Evolutionary conservation across 169 alveolate genomes (phyloP).

Genomic region (Theileria luwenshuni): DNA sequence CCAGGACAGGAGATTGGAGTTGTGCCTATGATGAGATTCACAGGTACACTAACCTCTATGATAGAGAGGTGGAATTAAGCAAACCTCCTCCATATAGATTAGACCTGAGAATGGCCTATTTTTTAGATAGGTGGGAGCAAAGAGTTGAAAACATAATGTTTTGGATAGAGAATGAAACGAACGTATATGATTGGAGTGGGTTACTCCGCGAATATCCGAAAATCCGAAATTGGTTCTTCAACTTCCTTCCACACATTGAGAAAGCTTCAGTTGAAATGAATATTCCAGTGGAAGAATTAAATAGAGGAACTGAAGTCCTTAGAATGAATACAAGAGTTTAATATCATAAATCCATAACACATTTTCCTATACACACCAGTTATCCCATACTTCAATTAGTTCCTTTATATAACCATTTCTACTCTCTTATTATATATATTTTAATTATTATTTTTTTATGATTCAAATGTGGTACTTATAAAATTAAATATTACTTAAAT

Average conservation of each 20-base stretch:
- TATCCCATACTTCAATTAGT: too few species aligned
- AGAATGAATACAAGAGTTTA: too few species aligned
- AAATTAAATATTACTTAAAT: too few species aligned
- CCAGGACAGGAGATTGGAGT: constrained; percentile 3
- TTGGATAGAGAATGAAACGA: not conserved
- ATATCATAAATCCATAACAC: too few species aligned
- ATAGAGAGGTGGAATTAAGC: constrained; percentile 2
- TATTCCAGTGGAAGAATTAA: too few species aligned
- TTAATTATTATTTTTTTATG: too few species aligned
- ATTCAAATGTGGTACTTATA: too few species aligned
- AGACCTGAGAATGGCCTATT: not conserved
- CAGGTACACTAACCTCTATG: not conserved
- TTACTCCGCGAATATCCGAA: constrained; percentile 2
- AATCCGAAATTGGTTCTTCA: constrained; percentile 3
- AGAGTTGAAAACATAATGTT: not conserved
- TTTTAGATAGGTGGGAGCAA: not conserved
- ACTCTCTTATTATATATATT: too few species aligned
- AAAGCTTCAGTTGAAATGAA: too few species aligned
- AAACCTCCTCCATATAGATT: not conserved
- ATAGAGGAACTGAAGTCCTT: too few species aligned
- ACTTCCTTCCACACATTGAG: not conserved
- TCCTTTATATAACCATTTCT: too few species aligned
- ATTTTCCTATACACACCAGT: too few species aligned
- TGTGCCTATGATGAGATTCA: constrained; percentile 1
- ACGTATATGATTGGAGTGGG: constrained; percentile 21